Conservation (phyloP, 108 stramenopile genomes). For the Fistulifera pelliculosa region DNA sequence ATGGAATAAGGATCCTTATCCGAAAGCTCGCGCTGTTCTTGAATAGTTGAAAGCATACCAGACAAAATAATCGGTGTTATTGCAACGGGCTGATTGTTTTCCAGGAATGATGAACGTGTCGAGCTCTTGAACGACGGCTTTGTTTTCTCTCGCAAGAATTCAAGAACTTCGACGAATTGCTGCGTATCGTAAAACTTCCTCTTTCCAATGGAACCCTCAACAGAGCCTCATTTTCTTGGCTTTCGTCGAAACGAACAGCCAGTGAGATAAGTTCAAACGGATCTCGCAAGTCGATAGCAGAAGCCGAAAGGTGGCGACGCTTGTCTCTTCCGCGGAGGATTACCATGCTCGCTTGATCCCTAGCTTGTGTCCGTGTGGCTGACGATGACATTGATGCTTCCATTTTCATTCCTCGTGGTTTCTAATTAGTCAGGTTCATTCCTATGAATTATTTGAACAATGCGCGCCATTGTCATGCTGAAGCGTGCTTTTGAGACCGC, state of each 20-base stretch:
- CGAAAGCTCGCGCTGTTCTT: slow-evolving; percentile 1
- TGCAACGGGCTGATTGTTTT: slow-evolving; percentile 1
- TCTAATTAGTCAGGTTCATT: too few species aligned
- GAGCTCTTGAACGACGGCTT: background rate
- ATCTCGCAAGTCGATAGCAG: slow-evolving; percentile 9
- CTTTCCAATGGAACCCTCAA: slow-evolving; percentile 20
- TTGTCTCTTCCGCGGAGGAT: background rate
- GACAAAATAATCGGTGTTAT: slow-evolving; percentile 35
- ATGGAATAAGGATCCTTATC: slow-evolving; percentile 1
- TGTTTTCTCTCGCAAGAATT: slow-evolving; percentile 14
- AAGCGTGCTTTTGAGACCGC: too few species aligned
- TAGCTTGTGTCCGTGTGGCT: too few species aligned
- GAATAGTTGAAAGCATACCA: slow-evolving; percentile 20
- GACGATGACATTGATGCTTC: background rate
- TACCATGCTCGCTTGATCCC: too few species aligned
- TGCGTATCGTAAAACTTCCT: slow-evolving; percentile 13
- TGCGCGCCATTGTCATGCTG: too few species aligned
- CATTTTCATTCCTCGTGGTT: too few species aligned
- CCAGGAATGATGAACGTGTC: background rate
- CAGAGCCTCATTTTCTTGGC: slow-evolving; percentile 3
- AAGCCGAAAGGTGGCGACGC: background rate
- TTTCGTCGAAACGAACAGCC: slow-evolving; percentile 27
- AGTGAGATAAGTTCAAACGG: slow-evolving; percentile 20
- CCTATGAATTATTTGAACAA: too few species aligned
- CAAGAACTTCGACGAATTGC: slow-evolving; percentile 11